These are phyloP conservation scores for Phaseolus lunatus DNA, from an alignment of 306 rosid genomes.

Conservation along the genomic window DNA sequence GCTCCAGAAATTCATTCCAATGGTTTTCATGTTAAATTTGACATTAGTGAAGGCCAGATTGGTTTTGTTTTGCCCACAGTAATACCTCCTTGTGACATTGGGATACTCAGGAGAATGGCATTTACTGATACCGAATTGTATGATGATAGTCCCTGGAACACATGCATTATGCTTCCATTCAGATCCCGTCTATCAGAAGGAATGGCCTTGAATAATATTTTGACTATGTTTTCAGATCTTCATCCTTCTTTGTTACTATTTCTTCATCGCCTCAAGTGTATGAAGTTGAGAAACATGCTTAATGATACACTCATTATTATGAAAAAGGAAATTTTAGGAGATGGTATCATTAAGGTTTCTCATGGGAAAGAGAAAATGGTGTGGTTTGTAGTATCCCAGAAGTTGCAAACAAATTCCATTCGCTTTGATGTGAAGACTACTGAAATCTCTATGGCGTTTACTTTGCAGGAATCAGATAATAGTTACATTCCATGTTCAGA, in stretches of 20 bases:
- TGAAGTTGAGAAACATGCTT: constrained; percentile 73
- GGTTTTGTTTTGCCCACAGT: constrained; percentile 94
- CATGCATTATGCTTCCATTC: constrained; percentile 95
- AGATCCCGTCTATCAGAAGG: constrained; percentile 68
- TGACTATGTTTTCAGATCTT: constrained; percentile 87
- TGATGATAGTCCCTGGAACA: constrained; percentile 69
- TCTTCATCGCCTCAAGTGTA: constrained; percentile 92
- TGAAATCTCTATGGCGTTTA: constrained; percentile 91
- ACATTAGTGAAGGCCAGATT: constrained; percentile 91
- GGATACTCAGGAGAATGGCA: constrained; percentile 63
- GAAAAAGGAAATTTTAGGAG: constrained; percentile 80
- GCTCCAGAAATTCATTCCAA: constrained; percentile 98
- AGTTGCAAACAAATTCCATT: constrained; percentile 64
- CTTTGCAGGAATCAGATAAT: constrained; percentile 68
- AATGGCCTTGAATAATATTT: constrained; percentile 61
- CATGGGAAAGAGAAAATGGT: constrained; percentile 82
- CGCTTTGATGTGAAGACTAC: constrained; percentile 73
- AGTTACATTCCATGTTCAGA: constrained; percentile 69
- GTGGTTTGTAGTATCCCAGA: constrained; percentile 87
- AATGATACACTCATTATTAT: constrained; percentile 73
- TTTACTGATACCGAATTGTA: constrained; percentile 56
- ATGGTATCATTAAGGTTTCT: constrained; percentile 81
- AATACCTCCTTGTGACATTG: constrained; percentile 74
- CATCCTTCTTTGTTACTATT: constrained; percentile 93
- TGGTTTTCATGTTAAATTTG: constrained; percentile 97